Evolutionary conservation across 345 rosid genomes (phyloP).

Genomic region (Conringia planisiliqua): DNA sequence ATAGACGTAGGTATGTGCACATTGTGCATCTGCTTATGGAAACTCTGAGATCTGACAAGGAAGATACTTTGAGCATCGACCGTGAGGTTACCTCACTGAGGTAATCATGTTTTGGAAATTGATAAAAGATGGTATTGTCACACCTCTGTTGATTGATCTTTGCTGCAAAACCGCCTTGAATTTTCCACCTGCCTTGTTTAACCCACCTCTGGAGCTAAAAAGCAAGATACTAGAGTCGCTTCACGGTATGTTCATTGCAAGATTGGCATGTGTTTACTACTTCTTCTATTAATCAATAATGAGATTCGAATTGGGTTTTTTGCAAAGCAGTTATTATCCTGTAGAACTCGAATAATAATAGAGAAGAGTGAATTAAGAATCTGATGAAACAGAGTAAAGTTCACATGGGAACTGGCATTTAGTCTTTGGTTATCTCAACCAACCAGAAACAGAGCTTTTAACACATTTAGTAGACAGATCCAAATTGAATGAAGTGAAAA

Average conservation of each 20-base stretch:
- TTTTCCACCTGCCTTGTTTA: slow-evolving; percentile 50
- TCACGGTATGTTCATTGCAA: slow-evolving; percentile 41
- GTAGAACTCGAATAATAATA: not conserved
- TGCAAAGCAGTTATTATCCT: not conserved
- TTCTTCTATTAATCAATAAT: not conserved
- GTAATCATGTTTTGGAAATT: slow-evolving; percentile 54
- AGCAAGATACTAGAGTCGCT: slow-evolving; percentile 48
- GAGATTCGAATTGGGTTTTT: not conserved
- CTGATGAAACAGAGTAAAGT: not conserved
- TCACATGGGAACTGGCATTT: slow-evolving; percentile 29
- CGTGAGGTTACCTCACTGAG: too few relatives aligned
- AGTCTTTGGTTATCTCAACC: slow-evolving; percentile 6
- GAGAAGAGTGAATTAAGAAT: not conserved
- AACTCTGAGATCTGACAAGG: not conserved
- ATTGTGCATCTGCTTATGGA: slow-evolving; percentile 27
- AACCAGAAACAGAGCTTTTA: not conserved
- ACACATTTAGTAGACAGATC: not conserved
- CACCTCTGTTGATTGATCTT: slow-evolving; percentile 55
- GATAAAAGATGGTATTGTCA: slow-evolving; percentile 56
- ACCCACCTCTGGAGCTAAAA: slow-evolving; percentile 56
- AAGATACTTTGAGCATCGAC: not conserved
- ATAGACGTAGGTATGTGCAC: slow-evolving; percentile 41
- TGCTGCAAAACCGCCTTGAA: slow-evolving; percentile 39
- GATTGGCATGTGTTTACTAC: slow-evolving; percentile 38
- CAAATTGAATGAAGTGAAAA: slow-evolving; percentile 14